Evolutionary conservation across 108 stramenopile genomes (phyloP).

Genomic region (Cyclostephanos invisitatus): DNA sequence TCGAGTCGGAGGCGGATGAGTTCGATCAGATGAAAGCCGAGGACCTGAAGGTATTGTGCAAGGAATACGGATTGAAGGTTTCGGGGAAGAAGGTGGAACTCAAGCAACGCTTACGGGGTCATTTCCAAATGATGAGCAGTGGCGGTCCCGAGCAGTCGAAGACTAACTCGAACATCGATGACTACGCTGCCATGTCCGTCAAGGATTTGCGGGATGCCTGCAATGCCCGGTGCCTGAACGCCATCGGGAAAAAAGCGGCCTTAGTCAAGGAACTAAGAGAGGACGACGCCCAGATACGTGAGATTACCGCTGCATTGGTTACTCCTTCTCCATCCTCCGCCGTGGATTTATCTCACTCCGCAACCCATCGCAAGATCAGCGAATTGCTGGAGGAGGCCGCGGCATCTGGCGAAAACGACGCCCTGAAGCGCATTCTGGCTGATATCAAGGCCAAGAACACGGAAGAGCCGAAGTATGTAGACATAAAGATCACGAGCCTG

Average conservation of each 20-base stretch:
- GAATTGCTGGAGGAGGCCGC: slow-evolving; percentile 59
- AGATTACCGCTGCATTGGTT: slow-evolving; percentile 42
- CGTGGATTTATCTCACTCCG: slow-evolving; percentile 33
- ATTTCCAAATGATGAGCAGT: slow-evolving; percentile 50
- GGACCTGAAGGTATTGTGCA: slow-evolving; percentile 82
- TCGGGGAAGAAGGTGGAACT: slow-evolving; percentile 84
- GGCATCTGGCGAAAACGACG: slow-evolving; percentile 47
- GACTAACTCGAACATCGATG: slow-evolving; percentile 40
- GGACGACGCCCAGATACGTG: slow-evolving; percentile 52
- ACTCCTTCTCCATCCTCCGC: slow-evolving; percentile 1
- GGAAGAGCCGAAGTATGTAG: slow-evolving; percentile 72
- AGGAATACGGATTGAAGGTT: slow-evolving; percentile 82
- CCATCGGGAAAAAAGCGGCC: slow-evolving; percentile 53
- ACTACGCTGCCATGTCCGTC: slow-evolving; percentile 76
- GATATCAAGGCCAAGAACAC: slow-evolving; percentile 58
- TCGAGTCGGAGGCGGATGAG: slow-evolving; percentile 49
- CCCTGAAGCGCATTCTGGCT: slow-evolving; percentile 54
- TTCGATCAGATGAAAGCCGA: slow-evolving; percentile 76
- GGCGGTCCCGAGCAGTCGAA: slow-evolving; percentile 8
- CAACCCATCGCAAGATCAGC: slow-evolving; percentile 51
- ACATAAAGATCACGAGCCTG: slow-evolving; percentile 81
- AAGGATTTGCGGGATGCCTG: slow-evolving; percentile 71
- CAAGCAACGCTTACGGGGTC: slow-evolving; percentile 69
- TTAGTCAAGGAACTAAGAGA: slow-evolving; percentile 58
- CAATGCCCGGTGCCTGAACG: slow-evolving; percentile 44